Evolutionary conservation across 176 grass and related monocot species (phyloP).

Genomic region (Pharus latifolius): DNA sequence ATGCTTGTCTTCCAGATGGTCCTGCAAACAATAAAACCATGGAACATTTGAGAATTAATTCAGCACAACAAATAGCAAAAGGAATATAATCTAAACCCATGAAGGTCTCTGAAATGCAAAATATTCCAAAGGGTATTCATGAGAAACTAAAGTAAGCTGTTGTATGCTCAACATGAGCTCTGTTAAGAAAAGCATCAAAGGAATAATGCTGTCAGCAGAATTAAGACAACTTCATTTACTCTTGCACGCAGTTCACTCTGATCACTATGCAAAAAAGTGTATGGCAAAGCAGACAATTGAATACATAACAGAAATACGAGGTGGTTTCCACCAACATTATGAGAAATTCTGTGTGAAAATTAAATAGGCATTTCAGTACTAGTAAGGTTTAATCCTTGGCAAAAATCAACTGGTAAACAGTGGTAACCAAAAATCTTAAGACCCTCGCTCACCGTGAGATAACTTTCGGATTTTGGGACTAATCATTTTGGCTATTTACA

Average conservation of each 20-base stretch:
- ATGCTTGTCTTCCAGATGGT: slow-evolving; percentile 86
- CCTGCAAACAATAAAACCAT: slow-evolving; percentile 23
- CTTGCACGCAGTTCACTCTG: background rate
- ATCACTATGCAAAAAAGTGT: background rate
- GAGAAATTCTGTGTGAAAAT: background rate
- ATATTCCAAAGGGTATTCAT: background rate
- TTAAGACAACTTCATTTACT: background rate
- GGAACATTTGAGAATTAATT: background rate
- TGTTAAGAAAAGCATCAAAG: background rate
- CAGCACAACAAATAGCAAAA: background rate
- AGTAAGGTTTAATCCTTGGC: background rate
- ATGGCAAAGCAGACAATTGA: background rate
- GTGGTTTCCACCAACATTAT: background rate
- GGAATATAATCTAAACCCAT: background rate
- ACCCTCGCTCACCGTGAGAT: background rate
- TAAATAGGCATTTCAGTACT: background rate
- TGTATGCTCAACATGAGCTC: background rate
- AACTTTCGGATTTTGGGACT: background rate
- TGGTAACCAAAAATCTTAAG: background rate
- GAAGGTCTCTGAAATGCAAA: background rate
- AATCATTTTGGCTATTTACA: background rate
- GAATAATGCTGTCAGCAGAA: background rate
- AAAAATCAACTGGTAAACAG: background rate
- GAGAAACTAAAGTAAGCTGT: background rate
- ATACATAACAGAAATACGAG: background rate